Conservation (phyloP, 805 yeast genomes). For the Hanseniaspora clermontiae region DNA sequence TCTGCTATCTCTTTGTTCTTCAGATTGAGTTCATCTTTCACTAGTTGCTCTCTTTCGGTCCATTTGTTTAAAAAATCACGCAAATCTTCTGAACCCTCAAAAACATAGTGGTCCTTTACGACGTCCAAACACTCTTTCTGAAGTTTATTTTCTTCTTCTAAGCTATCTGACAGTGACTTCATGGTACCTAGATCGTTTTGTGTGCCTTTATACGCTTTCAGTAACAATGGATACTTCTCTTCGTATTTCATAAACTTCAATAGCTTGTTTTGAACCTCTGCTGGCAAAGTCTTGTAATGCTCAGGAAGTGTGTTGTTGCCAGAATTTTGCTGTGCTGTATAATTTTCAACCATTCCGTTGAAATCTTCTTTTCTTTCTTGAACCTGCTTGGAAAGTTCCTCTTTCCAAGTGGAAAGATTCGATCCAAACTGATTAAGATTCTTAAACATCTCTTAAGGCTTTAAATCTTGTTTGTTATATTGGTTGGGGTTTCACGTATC, state of each 20-base stretch:
- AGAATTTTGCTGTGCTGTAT: constrained; percentile 1
- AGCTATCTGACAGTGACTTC: background rate
- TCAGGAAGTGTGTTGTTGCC: constrained; percentile 5
- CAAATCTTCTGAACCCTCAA: constrained; percentile 1
- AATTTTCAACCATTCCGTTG: constrained; percentile 10
- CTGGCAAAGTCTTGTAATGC: constrained; percentile 27
- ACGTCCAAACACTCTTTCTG: constrained; percentile 6
- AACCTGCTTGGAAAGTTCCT: constrained; percentile 12
- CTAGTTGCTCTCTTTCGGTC: constrained; percentile 6
- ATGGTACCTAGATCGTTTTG: background rate
- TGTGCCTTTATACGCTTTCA: constrained; percentile 60
- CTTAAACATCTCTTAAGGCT: background rate
- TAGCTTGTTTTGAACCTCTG: constrained; percentile 47
- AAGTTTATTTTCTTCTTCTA: background rate
- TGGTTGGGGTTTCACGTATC: background rate
- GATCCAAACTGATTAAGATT: constrained; percentile 12
- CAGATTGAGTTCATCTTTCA: constrained; percentile 3
- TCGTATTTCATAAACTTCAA: constrained; percentile 76
- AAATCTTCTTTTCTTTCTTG: constrained; percentile 12
- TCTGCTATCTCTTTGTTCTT: constrained; percentile 4
- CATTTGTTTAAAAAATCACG: constrained; percentile 6
- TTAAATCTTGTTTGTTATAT: background rate
- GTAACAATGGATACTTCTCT: constrained; percentile 71
- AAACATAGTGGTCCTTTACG: background rate
- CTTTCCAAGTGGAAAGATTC: constrained; percentile 13